phyloP scores from a whole-genome alignment of 306 rosid genomes.

The Begonia peltatifolia region DNA sequence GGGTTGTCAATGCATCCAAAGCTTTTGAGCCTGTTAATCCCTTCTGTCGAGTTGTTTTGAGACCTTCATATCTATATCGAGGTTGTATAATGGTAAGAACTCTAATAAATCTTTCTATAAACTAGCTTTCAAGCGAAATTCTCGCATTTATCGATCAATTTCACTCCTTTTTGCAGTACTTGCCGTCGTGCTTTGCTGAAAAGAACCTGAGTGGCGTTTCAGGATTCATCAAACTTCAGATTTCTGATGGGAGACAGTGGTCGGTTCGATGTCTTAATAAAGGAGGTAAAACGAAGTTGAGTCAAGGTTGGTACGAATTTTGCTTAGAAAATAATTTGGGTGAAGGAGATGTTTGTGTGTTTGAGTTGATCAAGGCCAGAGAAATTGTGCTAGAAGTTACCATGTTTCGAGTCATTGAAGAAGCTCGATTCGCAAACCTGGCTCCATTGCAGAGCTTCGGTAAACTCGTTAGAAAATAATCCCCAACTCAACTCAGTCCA shows the following conservation, averaged over 20 bases:
- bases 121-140: neutral
- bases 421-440: no score
- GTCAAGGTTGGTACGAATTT: constrained; percentile 97
- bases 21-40: constrained; percentile 80
- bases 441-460: no score
- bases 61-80: constrained; percentile 88
- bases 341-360: constrained; percentile 95
- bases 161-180: constrained; percentile 39
- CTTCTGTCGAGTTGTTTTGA: constrained; percentile 82
- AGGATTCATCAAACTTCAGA: constrained; percentile 88
- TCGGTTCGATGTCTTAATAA: constrained; percentile 80
- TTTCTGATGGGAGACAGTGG: constrained; percentile 70
- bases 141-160: neutral
- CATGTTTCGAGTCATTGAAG: constrained; percentile 28
- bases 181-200: constrained; percentile 97
- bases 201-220: constrained; percentile 77
- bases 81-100: constrained; percentile 92
- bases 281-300: constrained; percentile 85
- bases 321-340: constrained; percentile 69
- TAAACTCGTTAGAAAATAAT: no score
- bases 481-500: no score
- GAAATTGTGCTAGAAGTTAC: constrained; percentile 81
- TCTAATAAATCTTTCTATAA: constrained; percentile 4
- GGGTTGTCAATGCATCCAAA: constrained; percentile 66
- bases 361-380: constrained; percentile 49